These are phyloP conservation scores for Hyparrhenia diplandra DNA, from an alignment of 176 grass and related monocot species.

Conservation along the genomic window DNA sequence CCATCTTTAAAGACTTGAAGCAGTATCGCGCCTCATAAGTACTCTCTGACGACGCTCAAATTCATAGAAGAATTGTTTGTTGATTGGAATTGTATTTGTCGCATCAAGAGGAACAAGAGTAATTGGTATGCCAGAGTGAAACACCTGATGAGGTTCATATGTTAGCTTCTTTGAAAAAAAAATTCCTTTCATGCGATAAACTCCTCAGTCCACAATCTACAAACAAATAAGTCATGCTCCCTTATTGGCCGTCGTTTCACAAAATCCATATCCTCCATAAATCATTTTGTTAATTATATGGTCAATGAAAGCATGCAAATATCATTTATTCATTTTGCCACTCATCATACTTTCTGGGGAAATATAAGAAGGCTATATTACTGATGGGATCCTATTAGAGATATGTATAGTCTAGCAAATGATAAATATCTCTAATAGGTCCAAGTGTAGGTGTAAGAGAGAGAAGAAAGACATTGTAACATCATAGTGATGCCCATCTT, in stretches of 20 bases:
- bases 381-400: too few species aligned
- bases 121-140: constrained; percentile 77
- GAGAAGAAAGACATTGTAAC: background rate
- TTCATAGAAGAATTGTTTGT: constrained; percentile 60
- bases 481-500: background rate
- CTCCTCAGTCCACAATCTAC: background rate
- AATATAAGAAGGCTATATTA: too few species aligned
- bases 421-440: too few species aligned
- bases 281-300: background rate
- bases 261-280: background rate
- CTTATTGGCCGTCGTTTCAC: background rate
- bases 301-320: background rate
- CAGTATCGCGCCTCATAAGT: constrained; percentile 79
- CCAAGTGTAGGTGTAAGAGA: background rate
- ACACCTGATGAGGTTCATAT: constrained; percentile 47
- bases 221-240: background rate
- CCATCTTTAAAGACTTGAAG: constrained; percentile 73
- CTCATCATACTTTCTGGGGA: background rate
- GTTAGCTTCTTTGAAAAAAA: background rate
- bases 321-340: background rate
- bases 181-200: background rate
- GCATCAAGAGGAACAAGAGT: constrained; percentile 91
- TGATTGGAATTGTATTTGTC: constrained; percentile 85
- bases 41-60: constrained; percentile 49
- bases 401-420: too few species aligned